phyloP scores from a whole-genome alignment of 2,329 filamentous ascomycete species.

The Colletotrichum sp. region DNA sequence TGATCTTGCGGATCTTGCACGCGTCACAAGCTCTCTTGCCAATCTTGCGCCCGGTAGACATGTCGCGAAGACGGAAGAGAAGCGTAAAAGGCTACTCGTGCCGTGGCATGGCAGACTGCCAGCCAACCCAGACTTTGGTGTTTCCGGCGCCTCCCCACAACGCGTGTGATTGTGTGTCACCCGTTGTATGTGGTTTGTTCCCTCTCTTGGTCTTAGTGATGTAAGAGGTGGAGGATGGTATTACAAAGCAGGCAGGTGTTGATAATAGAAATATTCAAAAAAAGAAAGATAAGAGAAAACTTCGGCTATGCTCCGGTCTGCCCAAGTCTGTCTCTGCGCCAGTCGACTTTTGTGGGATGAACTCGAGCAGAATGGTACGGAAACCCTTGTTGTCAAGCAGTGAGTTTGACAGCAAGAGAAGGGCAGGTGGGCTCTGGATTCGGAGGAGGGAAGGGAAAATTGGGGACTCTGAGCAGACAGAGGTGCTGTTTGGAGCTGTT shows the following conservation, averaged over 20 bases:
- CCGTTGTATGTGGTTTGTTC: not conserved
- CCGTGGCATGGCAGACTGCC: conserved; percentile 7
- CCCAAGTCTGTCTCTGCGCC: not conserved
- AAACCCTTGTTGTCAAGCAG: not conserved
- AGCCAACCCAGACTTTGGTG: not conserved
- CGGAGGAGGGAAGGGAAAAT: not conserved
- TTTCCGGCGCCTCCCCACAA: not conserved
- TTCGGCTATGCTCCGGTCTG: not conserved
- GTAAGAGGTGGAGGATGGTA: not conserved
- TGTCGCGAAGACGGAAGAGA: conserved; percentile 15
- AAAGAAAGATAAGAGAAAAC: not conserved
- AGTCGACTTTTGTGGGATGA: not conserved
- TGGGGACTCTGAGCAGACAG: not conserved
- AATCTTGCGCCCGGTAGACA: conserved; percentile 31
- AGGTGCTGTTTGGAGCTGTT: not conserved
- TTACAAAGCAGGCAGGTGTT: conserved; percentile 6
- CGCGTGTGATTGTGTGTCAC: not conserved
- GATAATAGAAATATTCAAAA: not conserved
- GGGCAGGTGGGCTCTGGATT: not conserved
- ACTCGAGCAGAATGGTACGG: not conserved
- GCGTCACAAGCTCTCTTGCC: conserved; percentile 52
- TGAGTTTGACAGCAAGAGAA: not conserved
- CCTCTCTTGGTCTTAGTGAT: not conserved
- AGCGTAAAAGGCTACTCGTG: not conserved
- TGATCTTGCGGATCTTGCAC: conserved; percentile 58